Conservation (phyloP, 2,329 filamentous ascomycete species). For the Lomentospora prolificans region DNA sequence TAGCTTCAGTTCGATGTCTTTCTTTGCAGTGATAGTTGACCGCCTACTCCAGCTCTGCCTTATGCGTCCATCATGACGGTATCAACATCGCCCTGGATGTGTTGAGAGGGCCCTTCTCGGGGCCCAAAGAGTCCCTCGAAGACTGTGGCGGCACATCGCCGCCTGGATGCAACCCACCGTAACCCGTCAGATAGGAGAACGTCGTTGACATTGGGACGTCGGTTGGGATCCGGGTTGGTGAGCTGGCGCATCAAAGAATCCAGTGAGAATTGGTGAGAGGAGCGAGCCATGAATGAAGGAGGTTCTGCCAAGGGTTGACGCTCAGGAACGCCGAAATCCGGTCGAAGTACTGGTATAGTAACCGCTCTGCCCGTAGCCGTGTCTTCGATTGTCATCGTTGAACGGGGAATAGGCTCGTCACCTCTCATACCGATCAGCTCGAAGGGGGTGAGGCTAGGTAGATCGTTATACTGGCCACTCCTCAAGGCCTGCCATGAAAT, state of each 20-base stretch:
- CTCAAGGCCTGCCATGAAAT: slow-evolving; percentile 83
- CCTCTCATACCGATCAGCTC: slow-evolving; percentile 51
- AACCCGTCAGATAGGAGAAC: slow-evolving; percentile 65
- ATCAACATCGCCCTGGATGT: slow-evolving; percentile 22
- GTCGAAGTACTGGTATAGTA: slow-evolving; percentile 4
- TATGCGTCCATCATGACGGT: slow-evolving; percentile 53
- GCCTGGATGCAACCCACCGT: slow-evolving; percentile 67
- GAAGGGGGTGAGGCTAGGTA: slow-evolving; percentile 80
- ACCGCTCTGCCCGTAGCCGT: background rate
- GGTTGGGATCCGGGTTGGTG: slow-evolving; percentile 64
- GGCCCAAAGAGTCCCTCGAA: slow-evolving; percentile 96
- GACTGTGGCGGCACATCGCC: slow-evolving; percentile 82
- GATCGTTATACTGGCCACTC: slow-evolving; percentile 77
- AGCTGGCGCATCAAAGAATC: slow-evolving; percentile 81
- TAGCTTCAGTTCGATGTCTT: too few species aligned
- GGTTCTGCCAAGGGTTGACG: slow-evolving; percentile 49
- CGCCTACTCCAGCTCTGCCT: slow-evolving; percentile 10
- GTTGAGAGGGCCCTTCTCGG: slow-evolving; percentile 34
- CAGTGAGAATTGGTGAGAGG: slow-evolving; percentile 61
- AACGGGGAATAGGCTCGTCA: background rate
- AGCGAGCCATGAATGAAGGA: slow-evolving; percentile 82
- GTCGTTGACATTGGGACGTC: slow-evolving; percentile 66
- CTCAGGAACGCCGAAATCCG: slow-evolving; percentile 32
- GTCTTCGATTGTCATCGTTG: slow-evolving; percentile 3
- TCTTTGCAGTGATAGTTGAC: too few species aligned